A percentile compares a stretch with the other conserved stretches of the same genome.
Conservation (phyloP, 345 rosid species). For the Citrus hindsii region DNA sequence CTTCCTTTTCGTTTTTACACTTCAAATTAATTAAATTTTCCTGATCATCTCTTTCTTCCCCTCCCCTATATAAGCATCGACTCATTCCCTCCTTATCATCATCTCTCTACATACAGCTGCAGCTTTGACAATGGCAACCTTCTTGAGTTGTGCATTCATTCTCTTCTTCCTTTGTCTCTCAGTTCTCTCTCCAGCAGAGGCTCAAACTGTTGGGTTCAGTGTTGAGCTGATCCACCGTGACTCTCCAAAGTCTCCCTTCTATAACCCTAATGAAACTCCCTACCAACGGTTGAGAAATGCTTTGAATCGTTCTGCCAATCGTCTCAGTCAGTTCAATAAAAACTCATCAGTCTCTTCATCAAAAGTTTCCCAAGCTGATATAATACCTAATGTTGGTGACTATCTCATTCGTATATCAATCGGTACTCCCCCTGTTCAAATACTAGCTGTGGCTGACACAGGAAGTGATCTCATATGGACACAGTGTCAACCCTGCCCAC, state of each 20-base stretch:
- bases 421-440: constrained; percentile 18
- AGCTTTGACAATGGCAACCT: no score
- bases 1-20: no score
- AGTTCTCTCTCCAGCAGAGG: no score
- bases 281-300: constrained; percentile 7
- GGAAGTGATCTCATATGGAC: constrained; percentile 18
- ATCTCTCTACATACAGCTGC: no score
- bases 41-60: no score
- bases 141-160: no score
- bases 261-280: constrained; percentile 6
- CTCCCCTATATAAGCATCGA: no score
- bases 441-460: constrained; percentile 12
- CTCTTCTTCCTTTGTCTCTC: no score
- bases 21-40: no score
- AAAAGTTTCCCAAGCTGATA: background rate
- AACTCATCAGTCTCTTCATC: background rate
- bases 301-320: constrained; percentile 7
- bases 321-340: constrained; percentile 1
- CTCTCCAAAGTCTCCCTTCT: constrained; percentile 16
- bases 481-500: constrained; percentile 28
- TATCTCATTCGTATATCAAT: constrained; percentile 20
- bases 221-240: no score
- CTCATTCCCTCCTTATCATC: no score
- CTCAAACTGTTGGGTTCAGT: no score
- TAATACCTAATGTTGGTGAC: background rate